phyloP scores from a whole-genome alignment of 441 rosid species.

The Aleurites moluccanus region DNA sequence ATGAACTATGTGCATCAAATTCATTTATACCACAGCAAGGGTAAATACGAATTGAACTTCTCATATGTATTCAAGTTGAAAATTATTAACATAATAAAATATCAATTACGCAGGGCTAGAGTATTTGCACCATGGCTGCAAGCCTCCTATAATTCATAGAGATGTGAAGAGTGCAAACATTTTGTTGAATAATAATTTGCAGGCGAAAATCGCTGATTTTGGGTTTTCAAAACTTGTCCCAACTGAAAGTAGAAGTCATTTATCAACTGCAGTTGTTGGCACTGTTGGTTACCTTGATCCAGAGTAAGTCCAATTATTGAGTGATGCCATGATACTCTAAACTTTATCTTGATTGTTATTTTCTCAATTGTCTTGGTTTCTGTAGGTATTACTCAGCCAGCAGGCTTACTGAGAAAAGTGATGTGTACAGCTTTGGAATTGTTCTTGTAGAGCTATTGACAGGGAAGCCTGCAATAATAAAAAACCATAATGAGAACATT shows the following conservation, averaged over 20 bases:
- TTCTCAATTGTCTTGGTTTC: background rate
- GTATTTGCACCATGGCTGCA: conserved; percentile 61
- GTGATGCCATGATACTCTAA: background rate
- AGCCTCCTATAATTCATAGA: conserved; percentile 59
- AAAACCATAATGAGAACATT: conserved; percentile 28
- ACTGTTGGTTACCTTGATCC: conserved; percentile 63
- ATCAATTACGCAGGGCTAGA: conserved; percentile 41
- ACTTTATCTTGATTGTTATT: background rate
- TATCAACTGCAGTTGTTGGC: conserved; percentile 43
- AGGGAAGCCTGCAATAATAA: conserved; percentile 43
- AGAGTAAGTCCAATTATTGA: conserved; percentile 8
- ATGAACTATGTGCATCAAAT: too few species aligned
- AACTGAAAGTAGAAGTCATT: conserved; percentile 29
- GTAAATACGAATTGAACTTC: background rate
- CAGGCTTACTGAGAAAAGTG: conserved; percentile 54
- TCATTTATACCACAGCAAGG: too few species aligned
- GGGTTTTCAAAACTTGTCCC: conserved; percentile 48
- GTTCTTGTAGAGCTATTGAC: conserved; percentile 57
- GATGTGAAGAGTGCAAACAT: conserved; percentile 60
- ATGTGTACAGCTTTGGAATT: conserved; percentile 61
- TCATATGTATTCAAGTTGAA: too few species aligned
- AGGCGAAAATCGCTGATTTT: conserved; percentile 60
- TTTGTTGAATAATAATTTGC: conserved; percentile 39
- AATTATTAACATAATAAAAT: background rate
- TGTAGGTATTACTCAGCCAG: conserved; percentile 45